Conservation (phyloP, 176 grass and related monocot genomes). For the Oropetium thomaeum region DNA sequence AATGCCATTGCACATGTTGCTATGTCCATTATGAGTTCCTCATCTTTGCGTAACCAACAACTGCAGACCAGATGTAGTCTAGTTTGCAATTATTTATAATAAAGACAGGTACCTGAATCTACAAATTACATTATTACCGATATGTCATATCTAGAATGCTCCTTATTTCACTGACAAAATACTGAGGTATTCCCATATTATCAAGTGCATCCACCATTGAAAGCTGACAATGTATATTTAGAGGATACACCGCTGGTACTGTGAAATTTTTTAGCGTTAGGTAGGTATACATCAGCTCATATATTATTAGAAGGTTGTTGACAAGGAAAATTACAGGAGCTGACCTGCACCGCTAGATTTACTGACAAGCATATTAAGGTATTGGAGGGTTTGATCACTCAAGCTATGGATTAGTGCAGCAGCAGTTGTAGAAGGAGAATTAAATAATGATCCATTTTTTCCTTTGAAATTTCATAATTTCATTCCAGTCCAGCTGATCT, state of each 20-base stretch:
- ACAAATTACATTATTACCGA: constrained; percentile 32
- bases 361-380: constrained; percentile 47
- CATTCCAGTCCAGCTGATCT: constrained; percentile 45
- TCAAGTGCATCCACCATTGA: constrained; percentile 63
- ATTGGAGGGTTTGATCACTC: constrained; percentile 54
- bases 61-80: constrained; percentile 40
- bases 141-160: constrained; percentile 59
- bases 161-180: constrained; percentile 60
- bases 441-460: constrained; percentile 76
- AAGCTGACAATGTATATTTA: constrained; percentile 52
- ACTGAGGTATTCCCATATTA: constrained; percentile 53
- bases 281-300: background rate
- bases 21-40: constrained; percentile 57
- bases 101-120: background rate
- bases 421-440: constrained; percentile 67
- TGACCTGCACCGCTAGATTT: constrained; percentile 62
- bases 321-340: background rate
- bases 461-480: constrained; percentile 61
- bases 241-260: constrained; percentile 68
- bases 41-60: constrained; percentile 69
- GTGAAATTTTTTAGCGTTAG: constrained; percentile 10
- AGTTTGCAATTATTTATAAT: background rate
- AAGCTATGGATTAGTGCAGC: constrained; percentile 37
- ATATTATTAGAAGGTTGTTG: background rate
- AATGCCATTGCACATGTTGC: constrained; percentile 72